Percentiles rank a stretch among this genome's conserved stretches.
Evolutionary conservation across 176 grass and related monocot species (phyloP).

Genomic region (Avena insularis): DNA sequence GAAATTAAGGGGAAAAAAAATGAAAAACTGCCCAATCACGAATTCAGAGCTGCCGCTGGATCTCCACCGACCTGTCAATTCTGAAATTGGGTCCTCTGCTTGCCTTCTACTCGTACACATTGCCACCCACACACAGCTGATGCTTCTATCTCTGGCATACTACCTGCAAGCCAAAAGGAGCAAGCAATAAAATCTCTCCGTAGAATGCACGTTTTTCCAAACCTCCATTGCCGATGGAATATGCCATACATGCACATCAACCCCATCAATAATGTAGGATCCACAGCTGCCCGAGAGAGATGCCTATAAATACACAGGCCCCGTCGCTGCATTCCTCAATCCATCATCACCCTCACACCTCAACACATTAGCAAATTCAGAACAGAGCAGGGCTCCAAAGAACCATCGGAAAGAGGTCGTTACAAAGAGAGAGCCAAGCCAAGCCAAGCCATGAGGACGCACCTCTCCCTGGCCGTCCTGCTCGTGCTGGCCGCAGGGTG

Average conservation of each 20-base stretch:
- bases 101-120: conserved; percentile 48
- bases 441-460: conserved; percentile 45
- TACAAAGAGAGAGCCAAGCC: not conserved
- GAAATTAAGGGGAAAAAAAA: not conserved
- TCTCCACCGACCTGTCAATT: conserved; percentile 23
- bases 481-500: conserved; percentile 39
- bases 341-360: no score
- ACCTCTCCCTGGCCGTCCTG: conserved; percentile 35
- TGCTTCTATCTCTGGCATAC: not conserved
- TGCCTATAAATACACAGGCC: conserved; percentile 50
- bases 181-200: conserved; percentile 15
- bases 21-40: not conserved
- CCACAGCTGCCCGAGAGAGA: not conserved
- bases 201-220: conserved; percentile 33
- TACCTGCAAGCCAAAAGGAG: not conserved
- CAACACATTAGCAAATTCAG: not conserved
- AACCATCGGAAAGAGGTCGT: not conserved
- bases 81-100: conserved; percentile 25
- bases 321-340: not conserved
- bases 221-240: conserved; percentile 13
- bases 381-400: not conserved
- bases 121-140: not conserved
- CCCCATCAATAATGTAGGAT: not conserved
- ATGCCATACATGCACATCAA: conserved; percentile 23
- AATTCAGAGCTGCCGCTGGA: not conserved